These are phyloP conservation scores for Aspergillus flavus DNA, from an alignment of 2,329 filamentous ascomycete genomes.

Conservation along the genomic window DNA sequence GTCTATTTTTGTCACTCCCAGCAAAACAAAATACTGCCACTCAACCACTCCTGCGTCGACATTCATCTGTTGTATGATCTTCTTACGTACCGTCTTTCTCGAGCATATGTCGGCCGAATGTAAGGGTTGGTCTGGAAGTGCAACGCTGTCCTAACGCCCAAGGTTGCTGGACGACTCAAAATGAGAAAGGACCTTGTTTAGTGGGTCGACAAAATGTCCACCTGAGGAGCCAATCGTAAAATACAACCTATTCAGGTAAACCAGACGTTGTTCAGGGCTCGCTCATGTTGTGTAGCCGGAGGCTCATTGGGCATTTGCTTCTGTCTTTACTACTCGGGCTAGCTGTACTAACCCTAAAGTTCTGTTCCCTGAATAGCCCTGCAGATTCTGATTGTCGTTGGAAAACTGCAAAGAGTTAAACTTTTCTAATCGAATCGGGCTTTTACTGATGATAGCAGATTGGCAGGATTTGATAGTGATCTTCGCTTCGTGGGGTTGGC, in stretches of 20 bases:
- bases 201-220: neutral
- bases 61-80: too few species aligned
- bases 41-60: too few species aligned
- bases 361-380: neutral
- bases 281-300: too few species aligned
- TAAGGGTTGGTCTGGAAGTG: neutral
- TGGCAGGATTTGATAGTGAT: neutral
- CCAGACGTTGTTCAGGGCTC: neutral
- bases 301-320: neutral
- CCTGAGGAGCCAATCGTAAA: neutral
- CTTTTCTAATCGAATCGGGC: neutral
- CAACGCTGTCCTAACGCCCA: neutral
- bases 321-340: neutral
- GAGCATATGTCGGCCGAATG: too few species aligned
- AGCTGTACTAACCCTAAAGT: neutral
- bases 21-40: too few species aligned
- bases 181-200: accelerated
- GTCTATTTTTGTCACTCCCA: too few species aligned
- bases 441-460: neutral
- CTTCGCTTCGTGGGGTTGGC: neutral
- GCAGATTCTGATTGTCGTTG: neutral
- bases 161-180: neutral
- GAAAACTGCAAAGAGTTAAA: neutral
- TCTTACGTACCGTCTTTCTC: too few species aligned
- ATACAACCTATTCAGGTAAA: neutral